A percentile compares a stretch with the other conserved stretches of the same genome.
phyloP scores from a whole-genome alignment of 495 filamentous ascomycete species.

The Lasiosphaeria hispida region DNA sequence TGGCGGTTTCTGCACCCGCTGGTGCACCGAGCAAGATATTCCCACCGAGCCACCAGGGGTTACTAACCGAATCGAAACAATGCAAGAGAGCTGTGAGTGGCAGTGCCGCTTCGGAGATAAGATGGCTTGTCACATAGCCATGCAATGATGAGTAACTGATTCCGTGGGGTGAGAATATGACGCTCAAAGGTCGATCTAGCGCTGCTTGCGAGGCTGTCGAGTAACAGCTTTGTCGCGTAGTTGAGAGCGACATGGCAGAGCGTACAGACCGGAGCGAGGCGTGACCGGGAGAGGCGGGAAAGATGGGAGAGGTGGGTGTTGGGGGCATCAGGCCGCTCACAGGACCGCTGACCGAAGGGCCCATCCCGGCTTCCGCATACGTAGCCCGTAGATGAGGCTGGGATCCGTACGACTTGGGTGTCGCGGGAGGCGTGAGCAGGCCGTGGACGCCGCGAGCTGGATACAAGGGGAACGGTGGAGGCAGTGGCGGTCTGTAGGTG shows the following conservation, averaged over 20 bases:
- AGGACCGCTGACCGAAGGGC: no score
- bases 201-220: conserved; percentile 17
- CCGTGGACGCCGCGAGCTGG: conserved; percentile 8
- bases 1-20: conserved; percentile 56
- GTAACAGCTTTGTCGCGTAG: conserved; percentile 1
- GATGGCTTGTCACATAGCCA: conserved; percentile 55
- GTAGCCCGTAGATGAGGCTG: conserved; percentile 45
- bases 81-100: conserved; percentile 64
- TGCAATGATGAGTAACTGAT: conserved; percentile 46
- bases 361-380: conserved; percentile 31
- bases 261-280: conserved; percentile 32
- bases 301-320: conserved; percentile 19
- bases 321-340: conserved; percentile 22
- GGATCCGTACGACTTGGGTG: conserved; percentile 29
- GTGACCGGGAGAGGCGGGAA: conserved; percentile 13
- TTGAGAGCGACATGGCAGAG: conserved; percentile 29
- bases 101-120: conserved; percentile 54
- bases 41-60: conserved; percentile 66
- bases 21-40: conserved; percentile 57
- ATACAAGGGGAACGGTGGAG: conserved; percentile 26
- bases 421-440: conserved; percentile 30
- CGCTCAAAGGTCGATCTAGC: conserved; percentile 40
- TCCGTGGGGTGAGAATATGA: conserved; percentile 64
- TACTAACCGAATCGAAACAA: conserved; percentile 57
- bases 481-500: conserved; percentile 57